Conservation (phyloP, 2,329 filamentous ascomycete genomes). For the Cladorrhinum sp. region DNA sequence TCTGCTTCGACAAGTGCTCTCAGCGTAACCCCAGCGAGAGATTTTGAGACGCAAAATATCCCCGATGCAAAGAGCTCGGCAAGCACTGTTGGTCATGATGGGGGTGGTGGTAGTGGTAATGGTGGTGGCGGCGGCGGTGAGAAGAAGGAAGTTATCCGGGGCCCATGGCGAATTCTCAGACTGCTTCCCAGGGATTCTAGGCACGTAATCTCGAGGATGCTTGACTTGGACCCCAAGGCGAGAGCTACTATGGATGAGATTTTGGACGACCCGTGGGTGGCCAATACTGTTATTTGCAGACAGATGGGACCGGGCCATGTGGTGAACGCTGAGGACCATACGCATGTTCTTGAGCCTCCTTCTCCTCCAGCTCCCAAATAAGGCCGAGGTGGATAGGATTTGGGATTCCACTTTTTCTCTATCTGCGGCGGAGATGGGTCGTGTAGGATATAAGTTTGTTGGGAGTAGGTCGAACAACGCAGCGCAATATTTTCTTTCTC, state of each 20-base stretch:
- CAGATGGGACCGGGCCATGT: conserved; percentile 71
- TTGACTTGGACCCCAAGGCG: conserved; percentile 80
- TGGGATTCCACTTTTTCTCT: background rate
- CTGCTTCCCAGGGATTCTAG: conserved; percentile 85
- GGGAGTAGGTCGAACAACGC: background rate
- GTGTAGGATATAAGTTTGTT: conserved; percentile 3
- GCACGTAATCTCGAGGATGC: conserved; percentile 87
- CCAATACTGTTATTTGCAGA: conserved; percentile 76
- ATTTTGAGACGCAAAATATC: conserved; percentile 23
- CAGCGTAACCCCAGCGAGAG: conserved; percentile 31
- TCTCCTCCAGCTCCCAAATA: conserved; percentile 28
- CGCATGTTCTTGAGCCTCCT: conserved; percentile 78
- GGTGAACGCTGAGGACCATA: conserved; percentile 71
- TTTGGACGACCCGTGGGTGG: conserved; percentile 85
- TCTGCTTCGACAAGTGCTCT: conserved; percentile 46
- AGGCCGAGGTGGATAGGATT: background rate
- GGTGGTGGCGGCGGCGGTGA: conserved; percentile 35
- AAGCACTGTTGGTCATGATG: conserved; percentile 14
- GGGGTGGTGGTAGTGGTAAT: conserved; percentile 9
- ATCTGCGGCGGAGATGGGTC: background rate
- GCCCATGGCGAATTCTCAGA: conserved; percentile 85
- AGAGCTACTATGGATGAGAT: conserved; percentile 85
- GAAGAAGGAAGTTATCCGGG: conserved; percentile 78
- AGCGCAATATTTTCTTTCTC: background rate
- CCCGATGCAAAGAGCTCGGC: conserved; percentile 8